Evolutionary conservation across 2,329 filamentous ascomycete species (phyloP), one percentile per base, ranked within the genome.

Genomic region (Ophiocordyceps camponoti-rufipedis): DNA sequence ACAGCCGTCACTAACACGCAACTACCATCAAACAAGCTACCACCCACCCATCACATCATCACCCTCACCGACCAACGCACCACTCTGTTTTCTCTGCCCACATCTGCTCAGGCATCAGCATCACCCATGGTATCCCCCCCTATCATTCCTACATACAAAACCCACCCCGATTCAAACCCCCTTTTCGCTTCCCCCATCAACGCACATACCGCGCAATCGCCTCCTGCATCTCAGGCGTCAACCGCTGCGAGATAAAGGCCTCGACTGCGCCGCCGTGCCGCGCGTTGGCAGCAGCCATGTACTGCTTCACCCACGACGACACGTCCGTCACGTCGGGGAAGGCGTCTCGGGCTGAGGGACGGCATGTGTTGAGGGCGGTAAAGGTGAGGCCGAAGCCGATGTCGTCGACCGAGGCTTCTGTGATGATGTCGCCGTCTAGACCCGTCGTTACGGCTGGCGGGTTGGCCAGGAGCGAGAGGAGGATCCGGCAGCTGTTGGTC

Each of bases 321-420:
- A 87, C 83, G 46, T 87, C 80, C 5, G 76, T 73, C 13, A 94
- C 78, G 49, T 95, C 83, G 1, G 88, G 82, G 69, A 87, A 96
- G 18, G 88, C 82, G 59, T 96, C 91, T 44, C 71, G 72, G 1
- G 75, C 66, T 4, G 76, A 68, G 48, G 79, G 79, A 60, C 82
- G 85, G 67, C 89, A 91, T 0, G 89, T 95, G 66, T 89, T 94
- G 50, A 98, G 74, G 31, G 85, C 81, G 1, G 91, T 96, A 64
- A 94, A 98, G 9, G 87, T 89, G 51, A 95, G 80, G 28, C 91
- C 91, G 57, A 98, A 98, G 28, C 85, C 82, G 52, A 95, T 79
- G 59, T 98, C 91, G 55, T 98, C 91, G 28, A 94, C 84, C 55
- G 96, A 89, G 3, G 86, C 80, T 58, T 96, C 91, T 11, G 78